phyloP scores from a whole-genome alignment of 2,329 filamentous ascomycete genomes.

The Penicillium freii region DNA sequence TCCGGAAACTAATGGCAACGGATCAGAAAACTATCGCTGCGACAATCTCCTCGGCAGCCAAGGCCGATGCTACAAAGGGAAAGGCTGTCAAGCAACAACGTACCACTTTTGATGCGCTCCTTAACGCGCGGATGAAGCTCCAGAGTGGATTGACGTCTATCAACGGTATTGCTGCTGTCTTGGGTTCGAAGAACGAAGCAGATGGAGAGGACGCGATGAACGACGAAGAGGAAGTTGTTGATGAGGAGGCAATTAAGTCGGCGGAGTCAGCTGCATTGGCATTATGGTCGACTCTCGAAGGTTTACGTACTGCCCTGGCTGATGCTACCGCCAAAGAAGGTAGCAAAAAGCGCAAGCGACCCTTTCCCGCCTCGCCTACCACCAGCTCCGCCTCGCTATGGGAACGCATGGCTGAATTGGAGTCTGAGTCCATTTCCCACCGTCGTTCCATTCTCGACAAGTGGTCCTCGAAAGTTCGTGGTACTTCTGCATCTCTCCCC shows the following conservation, averaged over 20 bases:
- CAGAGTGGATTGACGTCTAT: constrained; percentile 84
- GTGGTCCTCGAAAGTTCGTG: constrained; percentile 80
- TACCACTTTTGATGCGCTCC: constrained; percentile 78
- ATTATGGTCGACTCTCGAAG: constrained; percentile 70
- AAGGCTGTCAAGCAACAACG: constrained; percentile 81
- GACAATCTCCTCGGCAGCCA: constrained; percentile 64
- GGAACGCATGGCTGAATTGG: constrained; percentile 66
- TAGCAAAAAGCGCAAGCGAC: constrained; percentile 49
- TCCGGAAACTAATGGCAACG: constrained; percentile 66
- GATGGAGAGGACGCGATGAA: constrained; percentile 38
- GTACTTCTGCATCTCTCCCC: constrained; percentile 49
- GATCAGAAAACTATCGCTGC: constrained; percentile 66
- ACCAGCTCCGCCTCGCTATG: constrained; percentile 68
- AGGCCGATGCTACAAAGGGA: constrained; percentile 78
- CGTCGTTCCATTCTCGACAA: constrained; percentile 77
- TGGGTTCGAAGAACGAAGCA: constrained; percentile 32
- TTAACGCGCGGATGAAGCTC: constrained; percentile 86
- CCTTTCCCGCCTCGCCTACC: constrained; percentile 47
- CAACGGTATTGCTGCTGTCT: constrained; percentile 64
- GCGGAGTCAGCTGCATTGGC: constrained; percentile 83
- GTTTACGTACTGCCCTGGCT: constrained; percentile 41
- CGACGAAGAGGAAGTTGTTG: constrained; percentile 22
- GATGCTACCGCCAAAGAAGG: constrained; percentile 36
- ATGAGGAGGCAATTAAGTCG: constrained; percentile 60
- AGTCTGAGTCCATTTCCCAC: constrained; percentile 57